phyloP scores from a whole-genome alignment of 2,329 filamentous ascomycete species.

The Paracorniculantispora psalliotae region DNA sequence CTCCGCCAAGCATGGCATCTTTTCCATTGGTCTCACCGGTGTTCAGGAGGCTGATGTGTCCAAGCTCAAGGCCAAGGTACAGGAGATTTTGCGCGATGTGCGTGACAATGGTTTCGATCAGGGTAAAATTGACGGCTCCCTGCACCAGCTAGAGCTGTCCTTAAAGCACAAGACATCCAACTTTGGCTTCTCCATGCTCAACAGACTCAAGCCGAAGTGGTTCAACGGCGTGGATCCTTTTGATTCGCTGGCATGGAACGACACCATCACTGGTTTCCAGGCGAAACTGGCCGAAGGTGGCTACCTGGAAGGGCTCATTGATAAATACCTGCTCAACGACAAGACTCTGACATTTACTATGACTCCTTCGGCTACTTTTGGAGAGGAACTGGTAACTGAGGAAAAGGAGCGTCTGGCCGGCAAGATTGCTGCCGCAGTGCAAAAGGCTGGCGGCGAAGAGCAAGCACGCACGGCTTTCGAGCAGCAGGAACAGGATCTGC shows the following conservation, averaged over 20 bases:
- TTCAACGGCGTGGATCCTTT: slow-evolving; percentile 95
- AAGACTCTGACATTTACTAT: slow-evolving; percentile 90
- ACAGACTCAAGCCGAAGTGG: slow-evolving; percentile 86
- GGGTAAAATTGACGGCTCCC: slow-evolving; percentile 85
- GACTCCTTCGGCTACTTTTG: slow-evolving; percentile 74
- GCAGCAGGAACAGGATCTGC: slow-evolving; percentile 71
- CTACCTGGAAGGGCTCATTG: slow-evolving; percentile 78
- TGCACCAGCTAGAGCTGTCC: slow-evolving; percentile 89
- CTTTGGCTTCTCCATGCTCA: slow-evolving; percentile 87
- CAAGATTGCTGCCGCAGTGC: slow-evolving; percentile 67
- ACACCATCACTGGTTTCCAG: slow-evolving; percentile 80
- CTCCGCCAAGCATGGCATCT: slow-evolving; percentile 71
- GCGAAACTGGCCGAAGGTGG: slow-evolving; percentile 65
- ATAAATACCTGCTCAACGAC: slow-evolving; percentile 87
- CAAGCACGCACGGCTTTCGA: slow-evolving; percentile 68
- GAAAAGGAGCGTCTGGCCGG: slow-evolving; percentile 68
- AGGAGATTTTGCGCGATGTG: slow-evolving; percentile 65
- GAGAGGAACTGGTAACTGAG: slow-evolving; percentile 67
- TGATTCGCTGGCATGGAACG: slow-evolving; percentile 85
- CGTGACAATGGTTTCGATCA: slow-evolving; percentile 76
- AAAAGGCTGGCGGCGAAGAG: slow-evolving; percentile 64
- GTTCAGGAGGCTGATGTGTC: slow-evolving; percentile 75
- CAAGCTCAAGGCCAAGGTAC: slow-evolving; percentile 69
- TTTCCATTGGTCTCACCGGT: slow-evolving; percentile 88
- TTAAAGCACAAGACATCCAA: slow-evolving; percentile 95